Evolutionary conservation across 352 stramenopile species (phyloP).

Genomic region (Globisporangium mamillatum): DNA sequence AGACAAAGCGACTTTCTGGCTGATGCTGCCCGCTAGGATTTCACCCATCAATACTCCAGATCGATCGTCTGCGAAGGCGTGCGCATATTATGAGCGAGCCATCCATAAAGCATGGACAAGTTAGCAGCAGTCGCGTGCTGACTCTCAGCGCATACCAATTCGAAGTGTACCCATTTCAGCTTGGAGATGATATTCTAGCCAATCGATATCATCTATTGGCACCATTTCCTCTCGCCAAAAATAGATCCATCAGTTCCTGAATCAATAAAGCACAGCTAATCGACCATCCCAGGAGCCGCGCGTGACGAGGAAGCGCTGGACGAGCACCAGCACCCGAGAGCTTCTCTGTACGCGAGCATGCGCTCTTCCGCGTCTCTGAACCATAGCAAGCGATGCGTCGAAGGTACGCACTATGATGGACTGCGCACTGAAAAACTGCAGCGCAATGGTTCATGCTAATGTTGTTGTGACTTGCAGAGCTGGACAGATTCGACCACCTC

Average conservation of each 20-base stretch:
- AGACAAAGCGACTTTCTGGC: not conserved
- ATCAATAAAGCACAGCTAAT: not conserved
- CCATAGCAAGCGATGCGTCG: slow-evolving; percentile 20
- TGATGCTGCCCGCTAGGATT: no score
- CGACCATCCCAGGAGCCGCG: not conserved
- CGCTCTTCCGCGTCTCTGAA: slow-evolving; percentile 20
- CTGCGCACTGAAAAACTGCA: not conserved
- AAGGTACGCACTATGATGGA: slow-evolving; percentile 16
- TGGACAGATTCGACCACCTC: slow-evolving; percentile 49
- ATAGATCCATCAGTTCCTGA: not conserved
- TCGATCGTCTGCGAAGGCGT: no score
- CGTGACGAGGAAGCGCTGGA: slow-evolving; percentile 4
- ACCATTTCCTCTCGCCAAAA: not conserved
- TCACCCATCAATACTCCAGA: no score
- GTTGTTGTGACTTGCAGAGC: slow-evolving; percentile 26
- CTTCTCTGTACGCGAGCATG: slow-evolving; percentile 12
- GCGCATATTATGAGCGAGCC: no score
- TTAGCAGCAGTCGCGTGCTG: no score
- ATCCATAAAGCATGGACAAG: no score
- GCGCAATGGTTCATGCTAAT: not conserved
- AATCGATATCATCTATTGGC: no score
- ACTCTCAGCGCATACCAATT: no score
- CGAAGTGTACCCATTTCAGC: no score
- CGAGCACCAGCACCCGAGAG: not conserved
- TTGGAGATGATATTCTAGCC: no score